Percentiles rank a stretch among this genome's conserved stretches.
Evolutionary conservation across 441 rosid genomes (phyloP).

Genomic region (Gossypium schwendimanii): DNA sequence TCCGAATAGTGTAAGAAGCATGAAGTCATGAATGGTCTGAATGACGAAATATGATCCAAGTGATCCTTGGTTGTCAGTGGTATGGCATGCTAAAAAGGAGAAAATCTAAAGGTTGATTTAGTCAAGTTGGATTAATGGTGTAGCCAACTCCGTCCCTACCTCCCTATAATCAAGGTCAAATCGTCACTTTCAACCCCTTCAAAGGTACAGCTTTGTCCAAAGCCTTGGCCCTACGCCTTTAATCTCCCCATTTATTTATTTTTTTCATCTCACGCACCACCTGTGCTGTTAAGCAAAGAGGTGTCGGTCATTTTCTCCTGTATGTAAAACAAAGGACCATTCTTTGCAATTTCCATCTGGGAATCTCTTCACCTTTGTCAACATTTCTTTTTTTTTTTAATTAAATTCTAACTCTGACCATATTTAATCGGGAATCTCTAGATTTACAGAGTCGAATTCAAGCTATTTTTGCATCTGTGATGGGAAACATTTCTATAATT

Average conservation of each 20-base stretch:
- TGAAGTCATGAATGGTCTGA: not conserved
- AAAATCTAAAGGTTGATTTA: slow-evolving; percentile 18
- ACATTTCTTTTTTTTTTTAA: not conserved
- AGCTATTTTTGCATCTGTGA: slow-evolving; percentile 7
- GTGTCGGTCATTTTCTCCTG: slow-evolving; percentile 34
- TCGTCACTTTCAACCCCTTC: slow-evolving; percentile 22
- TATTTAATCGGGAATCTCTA: slow-evolving; percentile 25
- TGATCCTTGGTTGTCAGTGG: no score
- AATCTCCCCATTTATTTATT: not conserved
- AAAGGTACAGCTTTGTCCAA: slow-evolving; percentile 29
- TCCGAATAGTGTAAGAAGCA: no score
- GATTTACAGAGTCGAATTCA: slow-evolving; percentile 16
- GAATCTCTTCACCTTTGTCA: slow-evolving; percentile 19
- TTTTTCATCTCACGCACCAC: not conserved
- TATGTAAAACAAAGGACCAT: slow-evolving; percentile 9
- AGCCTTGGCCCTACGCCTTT: slow-evolving; percentile 4
- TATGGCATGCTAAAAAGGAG: slow-evolving; percentile 19
- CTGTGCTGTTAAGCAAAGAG: not conserved
- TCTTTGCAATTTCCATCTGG: slow-evolving; percentile 24
- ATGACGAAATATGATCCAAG: not conserved
- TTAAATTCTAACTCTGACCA: slow-evolving; percentile 15
- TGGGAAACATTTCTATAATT: not conserved
- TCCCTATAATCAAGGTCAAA: slow-evolving; percentile 11
- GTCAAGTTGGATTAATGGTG: not conserved
- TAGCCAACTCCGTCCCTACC: not conserved